phyloP scores from a whole-genome alignment of 148 eudicot species.

The Vaccinium corymbosum region DNA sequence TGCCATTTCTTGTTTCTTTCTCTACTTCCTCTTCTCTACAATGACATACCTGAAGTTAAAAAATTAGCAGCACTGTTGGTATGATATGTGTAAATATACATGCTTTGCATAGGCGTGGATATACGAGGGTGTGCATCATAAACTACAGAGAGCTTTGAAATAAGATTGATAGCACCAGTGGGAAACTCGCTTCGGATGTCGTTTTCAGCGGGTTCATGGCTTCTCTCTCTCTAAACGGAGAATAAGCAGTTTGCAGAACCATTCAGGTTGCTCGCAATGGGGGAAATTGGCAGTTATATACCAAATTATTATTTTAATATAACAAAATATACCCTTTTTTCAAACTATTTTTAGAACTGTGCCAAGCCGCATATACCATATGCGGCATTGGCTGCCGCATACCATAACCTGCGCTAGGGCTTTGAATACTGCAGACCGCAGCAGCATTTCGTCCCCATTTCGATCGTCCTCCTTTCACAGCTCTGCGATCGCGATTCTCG shows the following conservation, averaged over 20 bases:
- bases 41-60: background rate
- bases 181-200: background rate
- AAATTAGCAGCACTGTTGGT: background rate
- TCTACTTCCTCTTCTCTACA: background rate
- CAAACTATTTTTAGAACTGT: no score
- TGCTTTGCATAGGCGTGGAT: background rate
- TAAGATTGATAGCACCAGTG: background rate
- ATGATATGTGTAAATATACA: background rate
- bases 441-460: no score
- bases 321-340: no score
- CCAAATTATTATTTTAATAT: no score
- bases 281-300: background rate
- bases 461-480: no score
- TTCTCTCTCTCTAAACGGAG: background rate
- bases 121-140: background rate
- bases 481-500: no score
- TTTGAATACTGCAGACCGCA: no score
- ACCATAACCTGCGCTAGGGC: no score
- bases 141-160: background rate
- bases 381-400: no score
- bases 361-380: no score
- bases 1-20: background rate
- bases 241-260: background rate
- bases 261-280: background rate
- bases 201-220: background rate